phyloP scores from a whole-genome alignment of 192 early-diverging fungal genomes.

The Backusella luteola region DNA sequence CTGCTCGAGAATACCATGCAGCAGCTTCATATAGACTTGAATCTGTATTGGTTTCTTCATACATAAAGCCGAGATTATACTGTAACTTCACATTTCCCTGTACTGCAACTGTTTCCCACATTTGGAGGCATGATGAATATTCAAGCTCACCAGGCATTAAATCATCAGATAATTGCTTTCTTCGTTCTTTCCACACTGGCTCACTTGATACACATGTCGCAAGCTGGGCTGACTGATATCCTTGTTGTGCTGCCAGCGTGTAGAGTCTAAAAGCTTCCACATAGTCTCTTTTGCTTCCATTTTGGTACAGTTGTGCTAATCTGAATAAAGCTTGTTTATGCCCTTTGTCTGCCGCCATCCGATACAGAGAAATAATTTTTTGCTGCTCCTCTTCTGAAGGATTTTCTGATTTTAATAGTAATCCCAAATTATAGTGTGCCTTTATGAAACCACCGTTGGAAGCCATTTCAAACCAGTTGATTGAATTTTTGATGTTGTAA shows the following conservation, averaged over 20 bases:
- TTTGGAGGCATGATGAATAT: not conserved
- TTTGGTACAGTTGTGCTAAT: too few relatives aligned
- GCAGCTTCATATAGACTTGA: not conserved
- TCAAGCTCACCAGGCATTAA: not conserved
- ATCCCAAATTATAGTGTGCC: too few relatives aligned
- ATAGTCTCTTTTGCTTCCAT: not conserved
- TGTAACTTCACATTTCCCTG: not conserved
- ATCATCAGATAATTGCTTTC: not conserved
- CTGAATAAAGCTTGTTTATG: too few relatives aligned
- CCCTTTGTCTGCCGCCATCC: too few relatives aligned
- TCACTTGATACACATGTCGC: not conserved
- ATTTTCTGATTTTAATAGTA: too few relatives aligned
- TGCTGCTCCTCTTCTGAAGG: too few relatives aligned
- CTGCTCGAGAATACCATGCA: not conserved
- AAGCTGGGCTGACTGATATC: not conserved
- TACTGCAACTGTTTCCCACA: not conserved
- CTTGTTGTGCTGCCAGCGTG: not conserved
- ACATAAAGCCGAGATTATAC: not conserved
- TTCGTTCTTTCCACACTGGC: not conserved
- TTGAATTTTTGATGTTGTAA: too few relatives aligned
- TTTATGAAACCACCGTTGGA: too few relatives aligned
- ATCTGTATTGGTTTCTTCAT: not conserved
- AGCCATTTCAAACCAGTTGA: too few relatives aligned
- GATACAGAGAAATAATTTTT: too few relatives aligned
- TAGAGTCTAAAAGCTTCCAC: not conserved